Base-by-base conservation (phyloP, 116 monocot genomes). In the Cymodocea nodosa region DNA sequence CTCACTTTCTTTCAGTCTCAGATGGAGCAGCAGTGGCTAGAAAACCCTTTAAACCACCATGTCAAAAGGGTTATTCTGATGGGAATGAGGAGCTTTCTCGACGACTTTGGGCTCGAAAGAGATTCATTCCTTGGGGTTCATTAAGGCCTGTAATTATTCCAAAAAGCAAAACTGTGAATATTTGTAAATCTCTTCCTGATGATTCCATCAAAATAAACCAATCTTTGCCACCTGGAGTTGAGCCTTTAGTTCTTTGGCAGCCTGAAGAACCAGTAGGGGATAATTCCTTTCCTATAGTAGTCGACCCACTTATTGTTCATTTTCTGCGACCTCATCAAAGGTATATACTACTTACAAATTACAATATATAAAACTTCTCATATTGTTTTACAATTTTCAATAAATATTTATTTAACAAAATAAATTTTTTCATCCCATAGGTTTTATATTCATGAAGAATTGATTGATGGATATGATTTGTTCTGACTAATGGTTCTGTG, bases 261-360 rank as follows among this genome's bases (percentile, higher is more conserved):
- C 48, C 70, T 63, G 83, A 85, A 60, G 81, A 63, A 44, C 44
- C 51, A 50, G 79, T 74, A 52, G 70, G 36, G 52, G 72, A 65
- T 67, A 22, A 68, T 56, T 35, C 62, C 4, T 30, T 56, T 70
- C 71, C 72, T 40, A 85, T 97, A 59, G 77, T 74, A 12, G 95
- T 97, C 10, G 90, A 90, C 73, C 75, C 79, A 55, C 64, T 85
- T 76, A 85, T 97, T 65, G 87, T 97, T 68, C 72, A 77, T 14
- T 87, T 76, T 78, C 85, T 97, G 69, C 76, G 95, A 54, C 87
- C 95, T 72, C 95, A 97, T 82, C 95, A 97, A 77, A 90, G 95
- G 95, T 97, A 35, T 5, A 44, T 44, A 59, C 13, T 40, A 15
- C n/a, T n/a, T n/a, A 48, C 37, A 16, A 59, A 10, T 58, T 49